phyloP scores from a whole-genome alignment of 2,329 filamentous ascomycete genomes.

The Arthrobotrys sinensis region DNA sequence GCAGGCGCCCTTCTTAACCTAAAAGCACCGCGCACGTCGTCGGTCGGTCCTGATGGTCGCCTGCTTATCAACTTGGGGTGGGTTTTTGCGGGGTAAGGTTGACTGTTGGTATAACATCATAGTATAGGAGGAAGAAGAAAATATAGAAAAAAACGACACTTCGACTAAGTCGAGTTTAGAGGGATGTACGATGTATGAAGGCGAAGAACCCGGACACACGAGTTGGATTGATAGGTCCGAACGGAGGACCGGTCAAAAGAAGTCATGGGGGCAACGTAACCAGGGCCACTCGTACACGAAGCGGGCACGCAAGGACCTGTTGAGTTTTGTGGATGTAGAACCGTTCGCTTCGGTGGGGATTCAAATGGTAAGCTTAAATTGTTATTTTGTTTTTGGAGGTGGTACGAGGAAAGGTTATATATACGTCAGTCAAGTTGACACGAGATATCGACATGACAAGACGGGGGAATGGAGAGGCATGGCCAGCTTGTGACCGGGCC shows the following conservation, averaged over 20 bases:
- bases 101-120: constrained; percentile 44
- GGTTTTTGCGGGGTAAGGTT: constrained; percentile 54
- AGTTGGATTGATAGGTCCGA: constrained; percentile 53
- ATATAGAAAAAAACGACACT: constrained; percentile 20
- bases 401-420: constrained; percentile 30
- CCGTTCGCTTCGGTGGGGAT: constrained; percentile 21
- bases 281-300: constrained; percentile 28
- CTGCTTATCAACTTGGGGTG: constrained; percentile 43
- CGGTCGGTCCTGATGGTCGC: constrained; percentile 23
- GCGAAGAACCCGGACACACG: constrained; percentile 59
- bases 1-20: constrained; percentile 30
- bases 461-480: background rate
- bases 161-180: constrained; percentile 20
- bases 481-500: constrained; percentile 23
- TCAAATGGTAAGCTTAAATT: constrained; percentile 48
- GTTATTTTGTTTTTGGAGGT: constrained; percentile 19
- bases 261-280: constrained; percentile 57
- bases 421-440: constrained; percentile 34
- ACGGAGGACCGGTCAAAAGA: constrained; percentile 8
- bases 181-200: constrained; percentile 32
- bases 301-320: constrained; percentile 26
- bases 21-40: constrained; percentile 31
- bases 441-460: constrained; percentile 34
- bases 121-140: constrained; percentile 17
- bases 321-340: constrained; percentile 23